A percentile compares a stretch with the other conserved stretches of the same genome.
These are phyloP conservation scores for Fusarium avenaceum DNA, from an alignment of 2,329 filamentous ascomycete species.

Conservation along the genomic window DNA sequence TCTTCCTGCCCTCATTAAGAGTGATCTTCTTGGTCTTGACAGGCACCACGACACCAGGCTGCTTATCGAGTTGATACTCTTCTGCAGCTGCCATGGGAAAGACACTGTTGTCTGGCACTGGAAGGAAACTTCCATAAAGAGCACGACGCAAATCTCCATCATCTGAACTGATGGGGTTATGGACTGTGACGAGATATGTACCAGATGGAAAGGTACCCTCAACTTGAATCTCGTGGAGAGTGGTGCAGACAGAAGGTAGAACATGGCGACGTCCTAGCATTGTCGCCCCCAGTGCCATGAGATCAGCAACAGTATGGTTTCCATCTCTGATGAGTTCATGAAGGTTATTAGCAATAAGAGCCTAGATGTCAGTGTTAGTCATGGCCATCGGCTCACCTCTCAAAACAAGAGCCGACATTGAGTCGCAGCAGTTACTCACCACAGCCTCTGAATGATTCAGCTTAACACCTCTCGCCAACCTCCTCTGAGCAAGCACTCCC, in stretches of 20 bases:
- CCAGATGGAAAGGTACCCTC: slow-evolving; percentile 93
- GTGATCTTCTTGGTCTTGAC: slow-evolving; percentile 75
- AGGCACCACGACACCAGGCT: slow-evolving; percentile 84
- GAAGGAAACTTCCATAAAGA: slow-evolving; percentile 91
- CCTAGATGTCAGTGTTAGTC: slow-evolving; percentile 59
- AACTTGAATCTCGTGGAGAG: slow-evolving; percentile 87
- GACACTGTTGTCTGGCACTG: slow-evolving; percentile 75
- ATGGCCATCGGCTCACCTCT: slow-evolving; percentile 4
- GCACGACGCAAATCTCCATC: slow-evolving; percentile 90
- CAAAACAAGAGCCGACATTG: neutral
- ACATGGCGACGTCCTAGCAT: slow-evolving; percentile 96
- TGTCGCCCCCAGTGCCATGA: slow-evolving; percentile 90
- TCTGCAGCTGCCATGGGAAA: slow-evolving; percentile 76
- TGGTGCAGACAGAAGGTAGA: slow-evolving; percentile 82
- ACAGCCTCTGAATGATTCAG: slow-evolving; percentile 92
- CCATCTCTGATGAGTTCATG: slow-evolving; percentile 99
- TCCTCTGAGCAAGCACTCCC: slow-evolving; percentile 86
- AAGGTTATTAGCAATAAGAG: slow-evolving; percentile 87
- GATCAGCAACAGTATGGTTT: slow-evolving; percentile 88
- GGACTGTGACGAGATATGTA: slow-evolving; percentile 94
- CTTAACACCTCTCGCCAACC: slow-evolving; percentile 87
- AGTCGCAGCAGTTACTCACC: slow-evolving; percentile 60
- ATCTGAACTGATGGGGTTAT: slow-evolving; percentile 87
- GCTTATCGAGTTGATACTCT: slow-evolving; percentile 75
- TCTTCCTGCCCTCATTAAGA: slow-evolving; percentile 80